These are phyloP conservation scores for Linum tenue DNA, from an alignment of 345 rosid species.

Conservation along the genomic window DNA sequence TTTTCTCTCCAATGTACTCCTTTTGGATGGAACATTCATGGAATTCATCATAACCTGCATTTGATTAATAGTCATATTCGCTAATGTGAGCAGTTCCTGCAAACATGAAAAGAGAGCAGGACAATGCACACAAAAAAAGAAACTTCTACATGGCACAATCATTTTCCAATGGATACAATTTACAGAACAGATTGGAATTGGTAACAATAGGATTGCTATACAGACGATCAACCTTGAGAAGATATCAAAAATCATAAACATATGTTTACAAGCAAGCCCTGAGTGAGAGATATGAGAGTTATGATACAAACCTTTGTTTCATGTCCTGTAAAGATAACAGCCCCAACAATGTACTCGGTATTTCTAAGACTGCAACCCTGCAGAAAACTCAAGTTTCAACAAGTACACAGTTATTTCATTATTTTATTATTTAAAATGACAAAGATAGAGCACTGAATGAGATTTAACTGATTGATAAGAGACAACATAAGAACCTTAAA, in stretches of 20 bases:
- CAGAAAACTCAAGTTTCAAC: constrained; percentile 8
- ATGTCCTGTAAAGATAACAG: constrained; percentile 88
- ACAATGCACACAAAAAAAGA: background rate
- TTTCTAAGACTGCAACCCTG: constrained; percentile 99
- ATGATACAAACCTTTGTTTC: constrained; percentile 76
- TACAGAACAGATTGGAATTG: background rate
- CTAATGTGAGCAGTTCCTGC: background rate
- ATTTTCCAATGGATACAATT: background rate
- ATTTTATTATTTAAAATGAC: background rate
- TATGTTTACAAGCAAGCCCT: background rate
- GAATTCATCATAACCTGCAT: constrained; percentile 99
- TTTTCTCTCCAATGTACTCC: constrained; percentile 97
- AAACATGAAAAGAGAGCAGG: background rate
- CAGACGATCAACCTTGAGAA: background rate
- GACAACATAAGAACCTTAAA: background rate
- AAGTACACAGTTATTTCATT: background rate
- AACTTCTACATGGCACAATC: background rate
- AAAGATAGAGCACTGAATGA: background rate
- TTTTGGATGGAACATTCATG: constrained; percentile 97
- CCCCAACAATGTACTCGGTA: constrained; percentile 80
- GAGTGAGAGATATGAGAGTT: background rate
- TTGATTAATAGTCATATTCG: constrained; percentile 17
- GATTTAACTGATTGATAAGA: constrained; percentile 4
- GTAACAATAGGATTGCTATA: background rate
- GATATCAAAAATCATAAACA: background rate